phyloP scores from a whole-genome alignment of 1,284 basidiomycete genomes.

The Cryptococcus sp. region DNA sequence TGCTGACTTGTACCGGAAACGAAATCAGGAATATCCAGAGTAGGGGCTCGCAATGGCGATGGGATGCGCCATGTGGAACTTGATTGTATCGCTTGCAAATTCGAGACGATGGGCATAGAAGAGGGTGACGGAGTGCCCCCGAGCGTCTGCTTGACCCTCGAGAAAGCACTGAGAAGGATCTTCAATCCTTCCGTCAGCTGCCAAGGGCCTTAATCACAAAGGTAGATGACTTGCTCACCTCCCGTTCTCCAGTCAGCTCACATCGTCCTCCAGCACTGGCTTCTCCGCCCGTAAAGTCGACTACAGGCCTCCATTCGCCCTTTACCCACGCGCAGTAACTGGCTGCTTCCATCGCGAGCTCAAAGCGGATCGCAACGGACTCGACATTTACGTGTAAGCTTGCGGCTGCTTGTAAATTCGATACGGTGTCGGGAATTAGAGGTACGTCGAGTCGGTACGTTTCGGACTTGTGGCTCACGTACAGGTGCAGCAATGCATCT shows the following conservation, averaged over 20 bases:
- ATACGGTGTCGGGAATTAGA: conserved; percentile 3
- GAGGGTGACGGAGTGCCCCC: too few species aligned
- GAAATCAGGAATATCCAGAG: too few species aligned
- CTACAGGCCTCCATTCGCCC: conserved; percentile 21
- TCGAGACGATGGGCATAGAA: too few species aligned
- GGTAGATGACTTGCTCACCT: conserved; percentile 7
- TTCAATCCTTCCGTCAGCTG: too few species aligned
- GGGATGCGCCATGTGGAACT: too few species aligned
- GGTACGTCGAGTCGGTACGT: conserved; percentile 21
- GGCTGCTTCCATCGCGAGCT: conserved; percentile 4
- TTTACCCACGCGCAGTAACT: conserved; percentile 5
- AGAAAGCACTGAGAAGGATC: too few species aligned
- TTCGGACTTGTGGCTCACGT: conserved; percentile 18
- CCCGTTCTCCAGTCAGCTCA: conserved; percentile 33
- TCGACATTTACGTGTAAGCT: conserved; percentile 18
- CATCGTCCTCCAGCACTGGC: conserved; percentile 27
- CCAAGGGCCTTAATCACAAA: too few species aligned
- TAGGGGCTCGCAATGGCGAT: too few species aligned
- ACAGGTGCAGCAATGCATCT: conserved; percentile 11
- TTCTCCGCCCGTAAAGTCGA: conserved; percentile 35
- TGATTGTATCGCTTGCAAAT: too few species aligned
- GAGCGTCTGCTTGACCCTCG: too few species aligned
- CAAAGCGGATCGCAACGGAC: conserved; percentile 24
- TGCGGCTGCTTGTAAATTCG: conserved; percentile 11
- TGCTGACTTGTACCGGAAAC: too few species aligned